Evolutionary conservation across 1,284 basidiomycete species (phyloP).

Genomic region (Xerocomus cyaneibrunnescens): DNA sequence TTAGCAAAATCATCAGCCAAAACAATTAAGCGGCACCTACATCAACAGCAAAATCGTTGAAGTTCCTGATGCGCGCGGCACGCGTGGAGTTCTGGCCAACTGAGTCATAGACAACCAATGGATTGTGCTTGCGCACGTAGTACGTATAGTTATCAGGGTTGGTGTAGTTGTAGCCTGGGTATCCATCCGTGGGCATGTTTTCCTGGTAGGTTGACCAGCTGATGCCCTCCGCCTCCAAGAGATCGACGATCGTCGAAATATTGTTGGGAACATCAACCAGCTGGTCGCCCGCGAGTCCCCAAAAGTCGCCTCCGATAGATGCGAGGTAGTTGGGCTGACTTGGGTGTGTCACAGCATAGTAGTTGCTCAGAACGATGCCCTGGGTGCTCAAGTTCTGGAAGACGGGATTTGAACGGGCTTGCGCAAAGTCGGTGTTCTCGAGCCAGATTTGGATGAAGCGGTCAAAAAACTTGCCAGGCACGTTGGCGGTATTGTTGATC

Average conservation of each 20-base stretch:
- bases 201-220: conserved; percentile 61
- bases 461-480: conserved; percentile 51
- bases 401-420: conserved; percentile 35
- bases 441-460: conserved; percentile 58
- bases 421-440: conserved; percentile 56
- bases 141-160: conserved; percentile 45
- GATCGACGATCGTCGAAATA: conserved; percentile 60
- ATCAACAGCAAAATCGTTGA: conserved; percentile 59
- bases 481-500: conserved; percentile 25
- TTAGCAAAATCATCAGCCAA: background rate
- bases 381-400: conserved; percentile 53
- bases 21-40: conserved; percentile 29
- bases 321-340: conserved; percentile 65
- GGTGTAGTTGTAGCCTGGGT: conserved; percentile 47
- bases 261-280: conserved; percentile 39
- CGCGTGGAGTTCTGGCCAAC: conserved; percentile 44
- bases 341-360: conserved; percentile 62
- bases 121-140: conserved; percentile 64
- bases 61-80: conserved; percentile 57
- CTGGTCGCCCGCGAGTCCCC: conserved; percentile 53
- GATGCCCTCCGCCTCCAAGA: conserved; percentile 59
- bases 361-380: conserved; percentile 53
- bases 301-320: conserved; percentile 57
- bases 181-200: conserved; percentile 60
- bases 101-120: conserved; percentile 53